Percentiles rank a stretch among this genome's conserved stretches.
phyloP scores from a whole-genome alignment of 345 rosid species.

The Moricandia moricandioides region DNA sequence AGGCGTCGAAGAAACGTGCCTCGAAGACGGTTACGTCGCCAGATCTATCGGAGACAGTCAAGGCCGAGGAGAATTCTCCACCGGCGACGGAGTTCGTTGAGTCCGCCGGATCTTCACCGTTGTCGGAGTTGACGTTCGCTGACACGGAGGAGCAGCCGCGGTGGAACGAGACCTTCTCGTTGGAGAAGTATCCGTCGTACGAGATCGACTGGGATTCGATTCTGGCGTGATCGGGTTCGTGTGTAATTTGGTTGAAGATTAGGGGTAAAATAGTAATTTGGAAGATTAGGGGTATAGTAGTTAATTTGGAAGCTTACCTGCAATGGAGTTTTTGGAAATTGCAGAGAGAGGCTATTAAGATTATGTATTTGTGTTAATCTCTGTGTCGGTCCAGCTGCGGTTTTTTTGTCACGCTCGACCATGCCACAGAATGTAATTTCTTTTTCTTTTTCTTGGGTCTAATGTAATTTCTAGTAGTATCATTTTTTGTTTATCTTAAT shows the following conservation, averaged over 20 bases:
- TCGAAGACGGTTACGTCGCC: neutral
- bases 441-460: neutral
- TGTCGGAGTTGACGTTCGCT: constrained; percentile 56
- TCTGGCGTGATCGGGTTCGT: neutral
- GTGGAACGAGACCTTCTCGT: constrained; percentile 59
- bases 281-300: constrained; percentile 26
- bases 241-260: neutral
- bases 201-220: constrained; percentile 93
- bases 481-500: constrained; percentile 2
- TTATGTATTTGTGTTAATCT: constrained; percentile 3
- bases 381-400: constrained; percentile 42
- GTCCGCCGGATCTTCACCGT: constrained; percentile 57
- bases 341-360: constrained; percentile 26
- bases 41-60: constrained; percentile 32
- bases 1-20: constrained; percentile 32
- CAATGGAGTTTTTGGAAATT: constrained; percentile 47
- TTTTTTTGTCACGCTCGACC: constrained; percentile 47
- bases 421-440: constrained; percentile 25
- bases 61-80: constrained; percentile 33
- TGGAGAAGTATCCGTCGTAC: constrained; percentile 83
- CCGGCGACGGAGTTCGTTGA: constrained; percentile 48
- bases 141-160: constrained; percentile 43
- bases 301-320: constrained; percentile 26
- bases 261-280: neutral
- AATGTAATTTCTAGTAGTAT: constrained; percentile 11